Base-by-base conservation (phyloP, 805 yeast genomes). In the Vanderwaltozyma verrucispora region DNA sequence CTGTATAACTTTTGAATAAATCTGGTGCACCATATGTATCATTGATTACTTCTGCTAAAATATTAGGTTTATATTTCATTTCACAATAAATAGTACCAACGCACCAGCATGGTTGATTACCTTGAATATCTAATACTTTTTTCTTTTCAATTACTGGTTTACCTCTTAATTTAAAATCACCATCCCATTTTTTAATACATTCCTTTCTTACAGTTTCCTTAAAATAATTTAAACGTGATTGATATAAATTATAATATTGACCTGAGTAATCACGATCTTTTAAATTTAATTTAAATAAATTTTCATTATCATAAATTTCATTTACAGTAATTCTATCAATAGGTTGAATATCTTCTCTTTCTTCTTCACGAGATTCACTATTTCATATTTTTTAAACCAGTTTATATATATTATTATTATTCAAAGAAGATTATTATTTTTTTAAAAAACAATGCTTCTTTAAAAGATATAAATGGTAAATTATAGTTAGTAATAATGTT, bases 21-120 rank as follows among this genome's bases (percentile, higher is more conserved):
- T 44, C 60, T 2, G 65, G 72, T 25, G 60, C 70, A 45, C 71
- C 67, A 41, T 58, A 63, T 11, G 60, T 54, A 33, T 66, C 71
- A 36, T 70, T 71, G 24, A 81, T 75, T 8, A 89, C 87, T 44
- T 92, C 97, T 30, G 75, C 74, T 39, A 92, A 61, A 36, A 92
- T 78, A 55, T 88, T 81, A 4, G 95, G 87, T 53, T 92, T 92
- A 51, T 75, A 75, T 51, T 76, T 77, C 78, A 85, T 71, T 43
- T 88, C 95, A 49, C 84, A 72, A 51, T 80, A 86, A 0, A 88
- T 69, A 0, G 96, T 85, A 2, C 98, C 98, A 19, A 80, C 68
- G 11, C 86, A 77, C 89, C 89, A 92, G 44, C 84, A 56, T 67
- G 75, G 50, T 57, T 63, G 33, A 56, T 64, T 44, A 50, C 67